These are phyloP conservation scores for Alternaria novae-zelandiae DNA, from an alignment of 2,329 filamentous ascomycete genomes.

Conservation along the genomic window DNA sequence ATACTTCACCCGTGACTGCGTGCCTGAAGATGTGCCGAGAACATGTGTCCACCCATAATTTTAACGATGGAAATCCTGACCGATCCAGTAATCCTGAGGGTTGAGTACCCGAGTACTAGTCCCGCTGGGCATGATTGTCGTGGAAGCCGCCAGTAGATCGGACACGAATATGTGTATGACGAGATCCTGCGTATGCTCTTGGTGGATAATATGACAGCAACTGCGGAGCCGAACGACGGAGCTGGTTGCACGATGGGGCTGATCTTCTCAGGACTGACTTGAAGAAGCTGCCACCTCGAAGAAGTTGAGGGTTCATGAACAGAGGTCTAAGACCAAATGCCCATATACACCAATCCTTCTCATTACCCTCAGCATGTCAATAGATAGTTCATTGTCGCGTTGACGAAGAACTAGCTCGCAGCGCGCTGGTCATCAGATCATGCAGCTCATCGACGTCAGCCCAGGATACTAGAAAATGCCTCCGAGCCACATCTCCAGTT, in stretches of 20 bases:
- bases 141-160: conserved; percentile 11
- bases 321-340: neutral
- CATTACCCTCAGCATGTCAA: neutral
- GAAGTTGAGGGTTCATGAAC: neutral
- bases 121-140: conserved; percentile 1
- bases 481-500: conserved; percentile 9
- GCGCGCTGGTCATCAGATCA: neutral
- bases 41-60: neutral
- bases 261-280: neutral
- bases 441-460: neutral
- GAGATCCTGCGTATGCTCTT: conserved; percentile 20
- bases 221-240: neutral
- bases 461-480: neutral
- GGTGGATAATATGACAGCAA: conserved; percentile 7
- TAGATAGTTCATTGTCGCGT: neutral
- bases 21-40: neutral
- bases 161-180: conserved; percentile 22
- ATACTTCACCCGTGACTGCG: conserved; percentile 1
- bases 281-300: neutral
- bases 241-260: neutral
- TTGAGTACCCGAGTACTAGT: conserved; percentile 1
- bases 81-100: neutral
- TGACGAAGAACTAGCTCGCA: conserved; percentile 1
- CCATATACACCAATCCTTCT: neutral
- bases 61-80: neutral